These are phyloP conservation scores for Stagonosporopsis chrysanthemi DNA, from an alignment of 2,329 filamentous ascomycete species.

Conservation along the genomic window DNA sequence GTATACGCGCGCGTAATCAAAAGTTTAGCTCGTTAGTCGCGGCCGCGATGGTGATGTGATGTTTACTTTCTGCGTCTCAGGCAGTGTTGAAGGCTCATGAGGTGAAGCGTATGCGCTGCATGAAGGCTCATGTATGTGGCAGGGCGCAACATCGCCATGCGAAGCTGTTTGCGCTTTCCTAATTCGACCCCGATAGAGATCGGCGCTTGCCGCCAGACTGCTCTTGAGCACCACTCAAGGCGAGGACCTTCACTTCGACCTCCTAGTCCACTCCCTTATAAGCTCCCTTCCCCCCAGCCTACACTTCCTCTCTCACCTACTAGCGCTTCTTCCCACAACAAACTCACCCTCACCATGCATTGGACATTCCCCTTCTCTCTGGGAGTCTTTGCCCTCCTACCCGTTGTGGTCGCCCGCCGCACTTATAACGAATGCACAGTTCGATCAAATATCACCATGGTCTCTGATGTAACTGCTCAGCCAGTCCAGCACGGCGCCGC, in stretches of 20 bases:
- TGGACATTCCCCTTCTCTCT: background rate
- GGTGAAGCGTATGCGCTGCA: background rate
- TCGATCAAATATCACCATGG: background rate
- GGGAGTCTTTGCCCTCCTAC: background rate
- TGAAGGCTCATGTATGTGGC: background rate
- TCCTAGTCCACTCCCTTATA: background rate
- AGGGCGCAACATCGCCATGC: background rate
- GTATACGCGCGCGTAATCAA: slow-evolving; percentile 3
- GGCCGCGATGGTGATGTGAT: background rate
- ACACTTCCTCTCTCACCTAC: background rate
- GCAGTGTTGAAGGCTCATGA: background rate
- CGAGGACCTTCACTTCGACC: background rate
- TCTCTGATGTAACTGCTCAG: background rate
- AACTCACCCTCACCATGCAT: background rate
- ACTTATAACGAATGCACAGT: background rate
- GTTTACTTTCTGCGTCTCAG: no score
- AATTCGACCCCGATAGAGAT: background rate
- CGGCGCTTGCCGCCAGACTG: background rate
- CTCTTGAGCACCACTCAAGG: no score
- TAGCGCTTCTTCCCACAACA: background rate
- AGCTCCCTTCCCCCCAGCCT: background rate
- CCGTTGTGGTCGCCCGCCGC: background rate
- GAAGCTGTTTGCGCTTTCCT: background rate
- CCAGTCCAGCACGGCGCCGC: background rate
- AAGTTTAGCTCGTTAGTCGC: slow-evolving; percentile 1